These are phyloP conservation scores for Exophiala xenobiotica DNA, from an alignment of 2,329 filamentous ascomycete genomes.

Conservation along the genomic window DNA sequence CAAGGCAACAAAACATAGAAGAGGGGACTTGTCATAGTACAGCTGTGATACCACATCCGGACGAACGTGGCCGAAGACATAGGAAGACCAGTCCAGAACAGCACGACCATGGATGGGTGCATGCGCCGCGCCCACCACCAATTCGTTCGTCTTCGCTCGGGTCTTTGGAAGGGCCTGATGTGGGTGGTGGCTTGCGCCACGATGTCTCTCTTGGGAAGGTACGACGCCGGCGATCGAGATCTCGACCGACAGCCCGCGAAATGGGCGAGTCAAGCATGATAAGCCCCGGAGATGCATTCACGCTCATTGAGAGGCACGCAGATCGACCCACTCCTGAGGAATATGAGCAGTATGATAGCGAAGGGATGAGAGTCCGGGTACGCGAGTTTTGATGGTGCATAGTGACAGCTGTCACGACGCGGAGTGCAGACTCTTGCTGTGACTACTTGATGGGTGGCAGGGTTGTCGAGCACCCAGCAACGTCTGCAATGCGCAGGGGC, in stretches of 20 bases:
- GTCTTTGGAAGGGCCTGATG: constrained; percentile 4
- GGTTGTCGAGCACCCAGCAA: too few species aligned
- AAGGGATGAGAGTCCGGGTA: constrained; percentile 28
- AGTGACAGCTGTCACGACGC: too few species aligned
- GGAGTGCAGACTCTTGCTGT: too few species aligned
- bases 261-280: background rate
- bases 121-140: constrained; percentile 17
- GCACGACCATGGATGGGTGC: background rate
- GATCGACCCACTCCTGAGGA: constrained; percentile 14
- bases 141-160: constrained; percentile 12
- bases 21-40: too few species aligned
- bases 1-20: too few species aligned
- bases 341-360: constrained; percentile 28
- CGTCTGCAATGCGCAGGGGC: too few species aligned
- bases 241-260: constrained; percentile 10
- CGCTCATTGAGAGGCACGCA: constrained; percentile 17
- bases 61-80: constrained; percentile 4
- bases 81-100: constrained; percentile 1
- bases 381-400: constrained; percentile 25
- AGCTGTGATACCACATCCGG: too few species aligned
- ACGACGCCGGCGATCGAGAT: constrained; percentile 2
- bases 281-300: constrained; percentile 15
- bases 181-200: constrained; percentile 1
- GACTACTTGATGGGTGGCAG: too few species aligned
- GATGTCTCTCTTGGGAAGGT: background rate